Conservation (phyloP, 495 filamentous ascomycete genomes). For the Talaromyces wortmannii region DNA sequence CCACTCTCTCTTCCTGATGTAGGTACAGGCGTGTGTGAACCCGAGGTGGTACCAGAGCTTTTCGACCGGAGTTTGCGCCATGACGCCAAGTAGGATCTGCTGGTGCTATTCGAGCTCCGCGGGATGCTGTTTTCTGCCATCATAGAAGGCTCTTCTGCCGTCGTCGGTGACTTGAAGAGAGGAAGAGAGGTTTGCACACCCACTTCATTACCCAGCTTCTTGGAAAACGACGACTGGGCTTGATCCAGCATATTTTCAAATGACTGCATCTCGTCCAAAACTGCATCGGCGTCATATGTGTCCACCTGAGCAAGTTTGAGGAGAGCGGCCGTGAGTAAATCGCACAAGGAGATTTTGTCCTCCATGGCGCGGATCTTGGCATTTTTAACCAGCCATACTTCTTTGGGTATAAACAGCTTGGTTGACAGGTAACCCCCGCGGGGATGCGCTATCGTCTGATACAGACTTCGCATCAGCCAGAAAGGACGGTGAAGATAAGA, state of each 20-base stretch:
- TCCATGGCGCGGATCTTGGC: slow-evolving; percentile 87
- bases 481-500: slow-evolving; percentile 83
- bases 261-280: slow-evolving; percentile 93
- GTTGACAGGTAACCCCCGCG: slow-evolving; percentile 88
- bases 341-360: slow-evolving; percentile 92
- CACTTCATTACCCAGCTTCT: slow-evolving; percentile 87
- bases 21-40: slow-evolving; percentile 2
- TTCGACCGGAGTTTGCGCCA: slow-evolving; percentile 89
- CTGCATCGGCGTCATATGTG: slow-evolving; percentile 79
- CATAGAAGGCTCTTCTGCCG: slow-evolving; percentile 30
- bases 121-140: slow-evolving; percentile 31
- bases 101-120: slow-evolving; percentile 49
- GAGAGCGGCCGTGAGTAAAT: slow-evolving; percentile 84
- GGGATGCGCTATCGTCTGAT: slow-evolving; percentile 86
- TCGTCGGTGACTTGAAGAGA: slow-evolving; percentile 54
- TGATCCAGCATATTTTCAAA: slow-evolving; percentile 83
- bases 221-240: slow-evolving; percentile 65
- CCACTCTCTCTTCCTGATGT: slow-evolving; percentile 32
- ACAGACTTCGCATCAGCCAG: slow-evolving; percentile 91
- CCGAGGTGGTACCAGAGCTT: slow-evolving; percentile 49
- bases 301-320: slow-evolving; percentile 78
- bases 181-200: slow-evolving; percentile 63
- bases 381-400: slow-evolving; percentile 90
- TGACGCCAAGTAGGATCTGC: slow-evolving; percentile 61
- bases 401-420: slow-evolving; percentile 82